phyloP scores from a whole-genome alignment of 1,284 basidiomycete genomes.

The Austroboletus olivaceoglutinosus region DNA sequence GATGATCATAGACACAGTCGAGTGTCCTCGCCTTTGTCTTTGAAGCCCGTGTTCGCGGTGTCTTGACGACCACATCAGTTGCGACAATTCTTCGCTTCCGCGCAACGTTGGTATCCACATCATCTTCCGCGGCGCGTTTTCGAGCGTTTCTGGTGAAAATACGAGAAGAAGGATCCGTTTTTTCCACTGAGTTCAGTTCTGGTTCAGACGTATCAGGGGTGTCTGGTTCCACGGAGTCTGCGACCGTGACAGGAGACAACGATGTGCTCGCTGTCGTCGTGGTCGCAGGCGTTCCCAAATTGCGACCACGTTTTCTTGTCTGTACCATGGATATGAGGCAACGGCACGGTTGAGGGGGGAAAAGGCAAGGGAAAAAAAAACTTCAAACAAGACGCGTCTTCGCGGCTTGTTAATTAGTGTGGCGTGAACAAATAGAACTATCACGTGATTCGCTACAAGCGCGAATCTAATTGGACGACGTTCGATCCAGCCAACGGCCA shows the following conservation, averaged over 20 bases:
- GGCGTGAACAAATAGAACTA: not conserved
- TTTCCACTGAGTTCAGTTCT: conserved; percentile 23
- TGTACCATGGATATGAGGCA: conserved; percentile 15
- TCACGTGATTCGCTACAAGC: conserved; percentile 15
- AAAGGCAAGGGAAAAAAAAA: conserved; percentile 23
- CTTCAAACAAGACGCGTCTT: conserved; percentile 24
- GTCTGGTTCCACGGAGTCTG: conserved; percentile 30
- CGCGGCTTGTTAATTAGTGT: conserved; percentile 17
- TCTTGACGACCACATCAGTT: conserved; percentile 47
- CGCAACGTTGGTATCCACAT: conserved; percentile 19
- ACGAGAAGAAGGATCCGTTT: not conserved
- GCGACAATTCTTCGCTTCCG: conserved; percentile 46
- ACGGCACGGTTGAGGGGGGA: not conserved
- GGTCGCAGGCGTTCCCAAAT: conserved; percentile 24
- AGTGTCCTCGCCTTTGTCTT: conserved; percentile 39
- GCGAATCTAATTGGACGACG: conserved; percentile 12
- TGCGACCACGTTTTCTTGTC: conserved; percentile 18
- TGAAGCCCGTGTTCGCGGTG: conserved; percentile 32
- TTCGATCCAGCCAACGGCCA: not conserved
- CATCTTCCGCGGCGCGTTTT: conserved; percentile 36
- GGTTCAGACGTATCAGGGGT: conserved; percentile 46
- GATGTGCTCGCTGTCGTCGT: conserved; percentile 25
- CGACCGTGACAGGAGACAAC: conserved; percentile 25
- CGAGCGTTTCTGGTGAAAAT: conserved; percentile 15
- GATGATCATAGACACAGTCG: not conserved